Percentiles rank a stretch among this genome's conserved stretches.
phyloP scores from a whole-genome alignment of 768 basidiomycete genomes.

The Tulasnella sp. region DNA sequence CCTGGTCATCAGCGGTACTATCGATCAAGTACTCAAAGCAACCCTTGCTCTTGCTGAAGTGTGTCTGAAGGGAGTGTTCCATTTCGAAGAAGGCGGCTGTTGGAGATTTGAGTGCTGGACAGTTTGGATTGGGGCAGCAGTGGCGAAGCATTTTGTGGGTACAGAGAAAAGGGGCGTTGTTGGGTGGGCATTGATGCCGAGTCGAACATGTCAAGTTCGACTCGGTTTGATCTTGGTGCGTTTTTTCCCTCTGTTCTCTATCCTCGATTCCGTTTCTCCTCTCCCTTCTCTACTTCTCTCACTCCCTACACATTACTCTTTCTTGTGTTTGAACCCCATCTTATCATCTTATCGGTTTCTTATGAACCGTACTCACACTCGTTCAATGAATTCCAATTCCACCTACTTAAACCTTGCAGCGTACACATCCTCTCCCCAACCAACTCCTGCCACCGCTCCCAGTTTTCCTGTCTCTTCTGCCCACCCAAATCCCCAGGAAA shows the following conservation, averaged over 20 bases:
- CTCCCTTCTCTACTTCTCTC: background rate
- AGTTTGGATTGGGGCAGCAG: background rate
- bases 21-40: background rate
- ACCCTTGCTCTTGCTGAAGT: background rate
- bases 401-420: background rate
- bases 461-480: background rate
- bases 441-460: background rate
- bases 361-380: background rate
- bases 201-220: background rate
- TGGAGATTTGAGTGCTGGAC: background rate
- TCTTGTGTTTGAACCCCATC: background rate
- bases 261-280: background rate
- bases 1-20: background rate
- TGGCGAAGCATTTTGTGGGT: background rate
- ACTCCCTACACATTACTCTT: background rate
- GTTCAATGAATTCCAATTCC: background rate
- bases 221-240: background rate
- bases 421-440: background rate
- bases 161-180: background rate
- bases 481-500: background rate
- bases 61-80: background rate
- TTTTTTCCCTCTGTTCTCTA: background rate
- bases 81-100: background rate
- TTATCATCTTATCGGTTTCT: too few relatives aligned
- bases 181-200: background rate